Percentiles rank a stretch among this genome's conserved stretches.
These are phyloP conservation scores for Cyclotella distinguenda DNA, from an alignment of 108 stramenopile species.

Conservation along the genomic window DNA sequence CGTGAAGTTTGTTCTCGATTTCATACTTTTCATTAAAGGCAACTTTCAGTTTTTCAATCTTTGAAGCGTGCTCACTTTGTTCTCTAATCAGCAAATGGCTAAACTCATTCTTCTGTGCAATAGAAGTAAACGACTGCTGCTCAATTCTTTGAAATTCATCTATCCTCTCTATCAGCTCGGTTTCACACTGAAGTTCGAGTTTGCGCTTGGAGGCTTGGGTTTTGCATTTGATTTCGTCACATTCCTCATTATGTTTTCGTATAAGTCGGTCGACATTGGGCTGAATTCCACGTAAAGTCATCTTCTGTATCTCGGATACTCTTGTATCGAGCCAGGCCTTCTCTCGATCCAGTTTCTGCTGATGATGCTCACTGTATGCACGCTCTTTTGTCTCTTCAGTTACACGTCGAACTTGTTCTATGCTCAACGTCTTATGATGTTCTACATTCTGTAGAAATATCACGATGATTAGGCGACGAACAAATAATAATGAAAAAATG, in stretches of 20 bases:
- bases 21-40: slow-evolving; percentile 27
- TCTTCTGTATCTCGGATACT: slow-evolving; percentile 20
- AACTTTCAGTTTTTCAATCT: slow-evolving; percentile 30
- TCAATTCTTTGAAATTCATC: slow-evolving; percentile 23
- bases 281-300: slow-evolving; percentile 37
- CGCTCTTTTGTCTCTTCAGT: slow-evolving; percentile 27
- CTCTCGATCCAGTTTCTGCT: slow-evolving; percentile 25
- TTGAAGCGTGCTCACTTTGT: slow-evolving; percentile 12
- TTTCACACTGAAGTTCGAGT: slow-evolving; percentile 38
- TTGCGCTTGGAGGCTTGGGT: slow-evolving; percentile 28
- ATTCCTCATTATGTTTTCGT: slow-evolving; percentile 32
- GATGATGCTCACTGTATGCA: neutral
- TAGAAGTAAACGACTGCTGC: slow-evolving; percentile 14
- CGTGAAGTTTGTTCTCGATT: slow-evolving; percentile 20
- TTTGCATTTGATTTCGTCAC: slow-evolving; percentile 33
- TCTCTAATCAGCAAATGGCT: slow-evolving; percentile 8
- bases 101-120: slow-evolving; percentile 31
- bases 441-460: slow-evolving; percentile 31
- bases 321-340: slow-evolving; percentile 30
- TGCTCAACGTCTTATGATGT: slow-evolving; percentile 6
- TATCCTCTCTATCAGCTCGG: slow-evolving; percentile 27
- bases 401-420: slow-evolving; percentile 14
- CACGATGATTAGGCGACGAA: no score
- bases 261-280: slow-evolving; percentile 32
- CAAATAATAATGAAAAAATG: neutral